Evolutionary conservation across 2,329 filamentous ascomycete species (phyloP).

Genomic region (Pseudopyrenochaeta lycopersici): DNA sequence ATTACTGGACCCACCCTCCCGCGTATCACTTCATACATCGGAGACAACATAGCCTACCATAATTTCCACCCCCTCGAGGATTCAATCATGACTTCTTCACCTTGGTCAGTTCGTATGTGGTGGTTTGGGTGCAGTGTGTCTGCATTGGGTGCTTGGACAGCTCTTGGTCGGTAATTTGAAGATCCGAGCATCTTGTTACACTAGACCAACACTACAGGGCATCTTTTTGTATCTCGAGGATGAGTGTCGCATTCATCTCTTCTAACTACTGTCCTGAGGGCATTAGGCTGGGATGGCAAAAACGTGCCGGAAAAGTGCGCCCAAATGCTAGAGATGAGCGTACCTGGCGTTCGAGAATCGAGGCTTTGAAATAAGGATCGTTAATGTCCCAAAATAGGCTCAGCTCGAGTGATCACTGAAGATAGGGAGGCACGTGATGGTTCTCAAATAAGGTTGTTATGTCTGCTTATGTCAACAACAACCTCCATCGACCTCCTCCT

Average conservation of each 20-base stretch:
- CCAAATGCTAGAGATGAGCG: not conserved
- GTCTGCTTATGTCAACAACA: not conserved
- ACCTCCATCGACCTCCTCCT: not conserved
- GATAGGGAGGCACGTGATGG: not conserved
- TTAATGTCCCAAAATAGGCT: not conserved
- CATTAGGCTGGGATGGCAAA: not conserved
- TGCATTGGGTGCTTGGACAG: no score
- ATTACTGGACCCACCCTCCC: not conserved
- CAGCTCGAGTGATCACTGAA: not conserved
- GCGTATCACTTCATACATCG: not conserved
- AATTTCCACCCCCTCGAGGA: no score
- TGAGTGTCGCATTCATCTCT: not conserved
- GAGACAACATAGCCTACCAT: no score
- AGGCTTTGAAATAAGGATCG: not conserved
- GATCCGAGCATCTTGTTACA: not conserved
- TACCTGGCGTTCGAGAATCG: not conserved
- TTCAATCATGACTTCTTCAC: not conserved
- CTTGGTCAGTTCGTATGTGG: not conserved
- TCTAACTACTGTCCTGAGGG: not conserved
- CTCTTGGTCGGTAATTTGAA: not conserved
- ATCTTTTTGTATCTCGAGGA: not conserved
- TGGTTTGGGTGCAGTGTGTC: not conserved
- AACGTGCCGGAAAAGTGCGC: not conserved
- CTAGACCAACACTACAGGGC: not conserved
- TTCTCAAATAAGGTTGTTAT: not conserved